phyloP scores from a whole-genome alignment of 257 asterid species.

The Cordia subcordata region DNA sequence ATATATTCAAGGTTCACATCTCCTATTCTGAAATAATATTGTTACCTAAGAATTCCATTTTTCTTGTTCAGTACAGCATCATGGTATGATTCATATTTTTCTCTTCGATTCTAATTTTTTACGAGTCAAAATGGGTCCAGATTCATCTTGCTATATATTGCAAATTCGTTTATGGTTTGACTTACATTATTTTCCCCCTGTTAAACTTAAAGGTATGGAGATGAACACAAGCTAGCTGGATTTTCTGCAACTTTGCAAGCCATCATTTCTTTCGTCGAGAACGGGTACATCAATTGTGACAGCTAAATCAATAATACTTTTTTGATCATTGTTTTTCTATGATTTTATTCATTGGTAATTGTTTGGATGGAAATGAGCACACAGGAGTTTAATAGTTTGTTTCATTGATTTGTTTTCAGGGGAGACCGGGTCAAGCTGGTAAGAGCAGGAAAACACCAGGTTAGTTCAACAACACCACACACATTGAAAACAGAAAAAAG shows the following conservation, averaged over 20 bases:
- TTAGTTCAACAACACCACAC: conserved; percentile 7
- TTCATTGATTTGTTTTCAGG: conserved; percentile 44
- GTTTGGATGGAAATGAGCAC: neutral
- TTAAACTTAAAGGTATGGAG: conserved; percentile 70
- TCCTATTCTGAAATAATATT: neutral
- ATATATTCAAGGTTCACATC: conserved; percentile 78
- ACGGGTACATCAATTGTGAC: conserved; percentile 53
- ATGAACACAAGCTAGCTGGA: conserved; percentile 96
- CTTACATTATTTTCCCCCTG: conserved; percentile 6
- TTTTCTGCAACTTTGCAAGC: conserved; percentile 99
- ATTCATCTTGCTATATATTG: neutral
- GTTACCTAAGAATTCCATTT: conserved; percentile 1
- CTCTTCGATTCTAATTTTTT: conserved; percentile 5
- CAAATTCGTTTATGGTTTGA: neutral
- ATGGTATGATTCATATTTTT: conserved; percentile 1
- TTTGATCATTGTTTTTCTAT: conserved; percentile 2
- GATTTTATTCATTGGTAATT: neutral
- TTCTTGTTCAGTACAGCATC: conserved; percentile 1
- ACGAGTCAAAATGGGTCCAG: neutral
- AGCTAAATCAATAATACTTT: conserved; percentile 11
- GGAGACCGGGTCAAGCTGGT: conserved; percentile 86
- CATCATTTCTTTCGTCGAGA: conserved; percentile 93
- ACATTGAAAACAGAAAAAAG: too few species aligned
- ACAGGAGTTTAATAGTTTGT: conserved; percentile 1
- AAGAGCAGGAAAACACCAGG: conserved; percentile 99